Conservation (phyloP, 2,329 filamentous ascomycete species). For the Keithomyces neogunnii region DNA sequence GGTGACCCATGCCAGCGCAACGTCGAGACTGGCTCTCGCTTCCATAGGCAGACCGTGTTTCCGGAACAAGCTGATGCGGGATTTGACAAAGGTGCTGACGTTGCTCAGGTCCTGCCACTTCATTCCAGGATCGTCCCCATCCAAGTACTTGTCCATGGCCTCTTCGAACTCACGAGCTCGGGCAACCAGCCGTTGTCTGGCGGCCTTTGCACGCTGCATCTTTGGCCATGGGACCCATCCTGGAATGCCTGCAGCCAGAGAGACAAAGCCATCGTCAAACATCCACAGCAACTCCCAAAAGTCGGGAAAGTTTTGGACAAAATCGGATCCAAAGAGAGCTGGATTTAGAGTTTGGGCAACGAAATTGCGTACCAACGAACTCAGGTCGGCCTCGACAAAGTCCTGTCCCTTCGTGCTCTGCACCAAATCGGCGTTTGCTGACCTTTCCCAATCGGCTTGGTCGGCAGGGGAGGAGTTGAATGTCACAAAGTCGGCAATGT, state of each 20-base stretch:
- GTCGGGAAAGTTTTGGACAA: constrained; percentile 30
- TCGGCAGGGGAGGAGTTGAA: constrained; percentile 29
- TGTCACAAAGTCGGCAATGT: constrained; percentile 26
- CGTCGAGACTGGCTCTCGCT: constrained; percentile 24
- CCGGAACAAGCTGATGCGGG: constrained; percentile 20
- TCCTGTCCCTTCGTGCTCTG: constrained; percentile 15
- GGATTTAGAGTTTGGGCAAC: constrained; percentile 24
- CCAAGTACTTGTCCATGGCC: constrained; percentile 25
- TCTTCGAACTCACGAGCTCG: constrained; percentile 25
- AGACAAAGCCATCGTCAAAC: constrained; percentile 25
- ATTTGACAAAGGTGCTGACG: constrained; percentile 23
- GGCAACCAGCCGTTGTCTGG: constrained; percentile 18
- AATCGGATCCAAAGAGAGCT: constrained; percentile 30
- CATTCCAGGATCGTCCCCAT: constrained; percentile 21
- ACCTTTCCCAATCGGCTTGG: constrained; percentile 30
- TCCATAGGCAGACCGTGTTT: constrained; percentile 20
- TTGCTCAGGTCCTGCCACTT: constrained; percentile 30
- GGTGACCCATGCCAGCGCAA: constrained; percentile 28
- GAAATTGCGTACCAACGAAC: constrained; percentile 26
- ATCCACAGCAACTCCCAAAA: constrained; percentile 29
- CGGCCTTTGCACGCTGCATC: constrained; percentile 22
- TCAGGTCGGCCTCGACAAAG: constrained; percentile 25
- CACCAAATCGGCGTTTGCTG: constrained; percentile 22
- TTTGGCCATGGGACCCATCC: constrained; percentile 23
- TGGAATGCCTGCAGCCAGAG: constrained; percentile 22